A percentile compares a stretch with the other conserved stretches of the same genome.
These are phyloP conservation scores for Mycothermus thermophilus DNA, from an alignment of 495 filamentous ascomycete genomes.

Conservation along the genomic window DNA sequence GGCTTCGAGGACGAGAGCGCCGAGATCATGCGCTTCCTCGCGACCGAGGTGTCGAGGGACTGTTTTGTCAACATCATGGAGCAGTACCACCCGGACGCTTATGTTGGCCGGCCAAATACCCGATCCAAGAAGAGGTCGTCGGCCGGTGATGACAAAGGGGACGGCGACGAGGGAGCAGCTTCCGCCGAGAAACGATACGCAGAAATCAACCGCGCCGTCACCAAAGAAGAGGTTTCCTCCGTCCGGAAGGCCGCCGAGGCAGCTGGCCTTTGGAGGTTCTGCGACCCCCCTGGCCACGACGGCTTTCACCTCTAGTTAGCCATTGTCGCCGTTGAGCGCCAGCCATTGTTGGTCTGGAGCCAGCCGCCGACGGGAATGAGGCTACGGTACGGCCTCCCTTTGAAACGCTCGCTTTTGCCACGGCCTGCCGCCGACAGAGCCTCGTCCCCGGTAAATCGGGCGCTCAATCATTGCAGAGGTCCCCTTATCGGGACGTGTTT, in stretches of 20 bases:
- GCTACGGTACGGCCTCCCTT: too few relatives aligned
- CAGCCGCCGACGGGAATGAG: neutral
- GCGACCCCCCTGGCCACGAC: constrained; percentile 52
- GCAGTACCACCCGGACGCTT: constrained; percentile 61
- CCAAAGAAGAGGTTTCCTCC: constrained; percentile 43
- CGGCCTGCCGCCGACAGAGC: too few relatives aligned
- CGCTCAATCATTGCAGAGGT: too few relatives aligned
- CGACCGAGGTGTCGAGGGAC: constrained; percentile 50
- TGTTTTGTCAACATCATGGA: constrained; percentile 64
- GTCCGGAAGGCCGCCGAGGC: constrained; percentile 50
- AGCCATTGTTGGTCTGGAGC: too few relatives aligned
- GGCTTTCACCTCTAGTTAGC: constrained; percentile 60
- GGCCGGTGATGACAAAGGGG: too few relatives aligned
- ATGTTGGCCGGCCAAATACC: constrained; percentile 54
- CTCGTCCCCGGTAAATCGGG: too few relatives aligned
- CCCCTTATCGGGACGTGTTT: too few relatives aligned
- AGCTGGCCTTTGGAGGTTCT: constrained; percentile 63
- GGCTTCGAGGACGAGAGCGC: constrained; percentile 52
- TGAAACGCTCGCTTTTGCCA: too few relatives aligned
- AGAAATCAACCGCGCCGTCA: constrained; percentile 61
- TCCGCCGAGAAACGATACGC: constrained; percentile 43
- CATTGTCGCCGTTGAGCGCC: too few relatives aligned
- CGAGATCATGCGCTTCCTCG: constrained; percentile 58
- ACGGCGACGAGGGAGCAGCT: too few relatives aligned
- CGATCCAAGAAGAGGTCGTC: constrained; percentile 10